Evolutionary conservation across 768 basidiomycete species (phyloP).

Genomic region (Panellus pusillus): DNA sequence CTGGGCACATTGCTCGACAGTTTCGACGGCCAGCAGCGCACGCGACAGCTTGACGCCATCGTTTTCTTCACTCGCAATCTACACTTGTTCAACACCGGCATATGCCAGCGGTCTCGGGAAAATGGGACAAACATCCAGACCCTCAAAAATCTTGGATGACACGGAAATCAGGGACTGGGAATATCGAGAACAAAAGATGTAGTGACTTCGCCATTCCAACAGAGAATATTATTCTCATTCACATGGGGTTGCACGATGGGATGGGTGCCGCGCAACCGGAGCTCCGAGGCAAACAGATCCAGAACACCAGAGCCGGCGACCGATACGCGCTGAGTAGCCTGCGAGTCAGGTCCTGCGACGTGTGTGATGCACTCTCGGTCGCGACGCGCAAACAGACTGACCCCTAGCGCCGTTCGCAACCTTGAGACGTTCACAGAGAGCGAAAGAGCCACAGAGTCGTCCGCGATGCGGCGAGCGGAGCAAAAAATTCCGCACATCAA

Average conservation of each 20-base stretch:
- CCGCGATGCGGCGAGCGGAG: slow-evolving; percentile 32
- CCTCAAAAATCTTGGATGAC: slow-evolving; percentile 68
- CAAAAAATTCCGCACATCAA: slow-evolving; percentile 76
- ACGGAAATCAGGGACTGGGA: neutral
- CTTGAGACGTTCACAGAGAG: slow-evolving; percentile 37
- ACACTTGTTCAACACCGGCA: neutral
- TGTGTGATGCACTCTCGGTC: neutral
- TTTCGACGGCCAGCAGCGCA: slow-evolving; percentile 30
- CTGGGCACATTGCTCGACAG: slow-evolving; percentile 43
- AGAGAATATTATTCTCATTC: slow-evolving; percentile 57
- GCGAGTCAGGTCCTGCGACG: slow-evolving; percentile 65
- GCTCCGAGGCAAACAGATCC: slow-evolving; percentile 72
- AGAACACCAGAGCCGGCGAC: slow-evolving; percentile 30
- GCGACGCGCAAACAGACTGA: slow-evolving; percentile 27
- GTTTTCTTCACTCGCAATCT: slow-evolving; percentile 66
- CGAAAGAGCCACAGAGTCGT: slow-evolving; percentile 26
- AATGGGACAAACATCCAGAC: slow-evolving; percentile 56
- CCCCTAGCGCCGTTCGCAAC: slow-evolving; percentile 60
- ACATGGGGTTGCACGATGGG: slow-evolving; percentile 71
- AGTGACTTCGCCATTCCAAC: slow-evolving; percentile 85
- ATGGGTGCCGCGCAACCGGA: slow-evolving; percentile 63
- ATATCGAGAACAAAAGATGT: neutral
- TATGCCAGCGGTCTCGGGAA: neutral
- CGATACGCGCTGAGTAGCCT: slow-evolving; percentile 32
- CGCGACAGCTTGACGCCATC: slow-evolving; percentile 62